Evolutionary conservation across 352 stramenopile genomes (phyloP).

Genomic region (Halophytophthora polymorphica): DNA sequence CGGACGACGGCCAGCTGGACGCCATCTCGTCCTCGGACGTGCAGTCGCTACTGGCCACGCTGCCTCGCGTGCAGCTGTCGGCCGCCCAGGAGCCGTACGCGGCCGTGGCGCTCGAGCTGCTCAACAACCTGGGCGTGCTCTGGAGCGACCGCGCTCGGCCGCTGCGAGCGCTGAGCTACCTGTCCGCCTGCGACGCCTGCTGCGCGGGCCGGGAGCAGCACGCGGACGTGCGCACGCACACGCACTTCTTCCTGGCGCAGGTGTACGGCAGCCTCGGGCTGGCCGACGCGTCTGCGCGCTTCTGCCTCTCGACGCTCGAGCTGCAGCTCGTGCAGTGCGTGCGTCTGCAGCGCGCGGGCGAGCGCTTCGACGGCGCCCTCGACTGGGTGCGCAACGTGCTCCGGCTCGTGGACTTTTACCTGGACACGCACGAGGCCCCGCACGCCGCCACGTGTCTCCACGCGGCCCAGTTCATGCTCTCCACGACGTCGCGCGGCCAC

Average conservation of each 20-base stretch:
- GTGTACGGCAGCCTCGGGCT: conserved; percentile 52
- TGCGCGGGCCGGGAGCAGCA: conserved; percentile 10
- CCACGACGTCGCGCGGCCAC: conserved; percentile 11
- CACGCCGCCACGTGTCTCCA: conserved; percentile 47
- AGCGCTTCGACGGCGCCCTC: conserved; percentile 21
- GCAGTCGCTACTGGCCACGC: conserved; percentile 7
- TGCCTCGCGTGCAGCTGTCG: conserved; percentile 19
- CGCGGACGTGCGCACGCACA: conserved; percentile 33
- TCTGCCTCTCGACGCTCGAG: conserved; percentile 64
- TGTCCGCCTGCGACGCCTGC: conserved; percentile 33
- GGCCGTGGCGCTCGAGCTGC: conserved; percentile 28
- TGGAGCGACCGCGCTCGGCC: conserved; percentile 57
- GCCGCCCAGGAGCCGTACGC: conserved; percentile 15
- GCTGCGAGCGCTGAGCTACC: conserved; percentile 52
- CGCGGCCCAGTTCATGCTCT: conserved; percentile 41
- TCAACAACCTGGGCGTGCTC: conserved; percentile 67
- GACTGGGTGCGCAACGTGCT: conserved; percentile 63
- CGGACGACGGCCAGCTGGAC: conserved; percentile 13
- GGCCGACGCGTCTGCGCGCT: conserved; percentile 49
- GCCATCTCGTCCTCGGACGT: conserved; percentile 2
- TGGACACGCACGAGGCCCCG: conserved; percentile 38
- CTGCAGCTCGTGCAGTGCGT: conserved; percentile 37
- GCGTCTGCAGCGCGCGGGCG: conserved; percentile 1
- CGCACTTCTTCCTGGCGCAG: conserved; percentile 73
- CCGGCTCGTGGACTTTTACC: conserved; percentile 59